These are phyloP conservation scores for Aspergillus arachidicola DNA, from an alignment of 2,329 filamentous ascomycete species.

Conservation along the genomic window DNA sequence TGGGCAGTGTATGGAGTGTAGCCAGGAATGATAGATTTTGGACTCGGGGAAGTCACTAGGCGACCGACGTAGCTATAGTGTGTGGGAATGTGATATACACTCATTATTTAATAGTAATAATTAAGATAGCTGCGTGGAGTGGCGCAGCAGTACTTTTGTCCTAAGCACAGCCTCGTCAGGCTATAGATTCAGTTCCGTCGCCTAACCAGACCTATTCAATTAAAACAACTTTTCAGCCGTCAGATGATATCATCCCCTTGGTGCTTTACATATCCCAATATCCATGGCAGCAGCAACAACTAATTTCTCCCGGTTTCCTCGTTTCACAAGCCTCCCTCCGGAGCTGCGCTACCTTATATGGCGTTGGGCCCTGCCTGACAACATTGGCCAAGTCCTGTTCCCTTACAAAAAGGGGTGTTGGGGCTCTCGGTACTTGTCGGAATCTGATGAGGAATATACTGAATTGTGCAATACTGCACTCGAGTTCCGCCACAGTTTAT, in stretches of 20 bases:
- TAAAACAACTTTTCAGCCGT: no score
- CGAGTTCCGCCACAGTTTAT: background rate
- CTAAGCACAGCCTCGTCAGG: no score
- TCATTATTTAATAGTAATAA: background rate
- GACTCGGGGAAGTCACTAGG: background rate
- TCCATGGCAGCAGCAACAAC: background rate
- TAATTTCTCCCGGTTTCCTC: background rate
- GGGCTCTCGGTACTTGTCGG: background rate
- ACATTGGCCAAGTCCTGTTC: background rate
- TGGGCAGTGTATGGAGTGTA: background rate
- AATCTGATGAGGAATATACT: background rate
- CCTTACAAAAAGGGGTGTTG: background rate
- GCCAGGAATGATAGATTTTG: background rate
- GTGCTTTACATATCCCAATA: background rate
- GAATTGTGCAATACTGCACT: background rate
- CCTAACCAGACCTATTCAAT: no score
- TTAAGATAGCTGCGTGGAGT: background rate
- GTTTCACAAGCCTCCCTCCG: background rate
- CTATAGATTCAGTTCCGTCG: no score
- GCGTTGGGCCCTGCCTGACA: background rate
- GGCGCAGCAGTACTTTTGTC: no score
- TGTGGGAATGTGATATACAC: background rate
- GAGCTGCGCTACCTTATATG: background rate
- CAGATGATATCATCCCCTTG: no score
- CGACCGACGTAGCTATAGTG: background rate